Percentiles rank a stretch among this genome's conserved stretches.
These are phyloP conservation scores for Chrysoporthe deuterocubensis DNA, from an alignment of 2,329 filamentous ascomycete species.

Conservation along the genomic window DNA sequence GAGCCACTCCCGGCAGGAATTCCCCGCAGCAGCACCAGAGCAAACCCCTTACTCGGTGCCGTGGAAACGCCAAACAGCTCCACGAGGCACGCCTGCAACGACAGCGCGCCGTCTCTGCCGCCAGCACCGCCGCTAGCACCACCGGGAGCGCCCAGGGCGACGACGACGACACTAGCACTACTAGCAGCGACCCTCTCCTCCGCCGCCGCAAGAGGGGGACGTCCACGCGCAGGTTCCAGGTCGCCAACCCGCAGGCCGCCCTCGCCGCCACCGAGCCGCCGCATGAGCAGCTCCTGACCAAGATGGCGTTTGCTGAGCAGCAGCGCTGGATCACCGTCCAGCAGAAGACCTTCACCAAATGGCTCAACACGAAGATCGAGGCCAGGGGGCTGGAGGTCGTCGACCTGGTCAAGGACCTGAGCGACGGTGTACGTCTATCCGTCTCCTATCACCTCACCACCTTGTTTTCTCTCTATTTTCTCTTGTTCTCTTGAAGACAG, in stretches of 20 bases:
- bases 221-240: slow-evolving; percentile 32
- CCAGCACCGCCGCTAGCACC: slow-evolving; percentile 44
- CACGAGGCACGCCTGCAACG: slow-evolving; percentile 54
- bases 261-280: slow-evolving; percentile 47
- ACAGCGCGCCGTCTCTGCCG: slow-evolving; percentile 31
- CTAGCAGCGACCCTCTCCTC: slow-evolving; percentile 31
- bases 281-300: slow-evolving; percentile 56
- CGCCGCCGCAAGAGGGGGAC: slow-evolving; percentile 27
- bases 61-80: slow-evolving; percentile 53
- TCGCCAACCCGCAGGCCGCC: slow-evolving; percentile 39
- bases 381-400: slow-evolving; percentile 77
- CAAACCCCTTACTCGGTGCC: slow-evolving; percentile 39
- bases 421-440: slow-evolving; percentile 77
- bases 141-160: slow-evolving; percentile 36
- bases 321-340: slow-evolving; percentile 79
- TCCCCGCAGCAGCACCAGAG: slow-evolving; percentile 27
- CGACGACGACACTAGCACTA: slow-evolving; percentile 32
- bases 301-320: slow-evolving; percentile 68
- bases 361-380: slow-evolving; percentile 96
- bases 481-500: too few species aligned
- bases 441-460: slow-evolving; percentile 6
- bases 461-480: not conserved
- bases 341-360: slow-evolving; percentile 99
- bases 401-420: slow-evolving; percentile 86
- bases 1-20: slow-evolving; percentile 26